Base-by-base conservation (phyloP, 306 rosid genomes). In the Senna siamea region DNA sequence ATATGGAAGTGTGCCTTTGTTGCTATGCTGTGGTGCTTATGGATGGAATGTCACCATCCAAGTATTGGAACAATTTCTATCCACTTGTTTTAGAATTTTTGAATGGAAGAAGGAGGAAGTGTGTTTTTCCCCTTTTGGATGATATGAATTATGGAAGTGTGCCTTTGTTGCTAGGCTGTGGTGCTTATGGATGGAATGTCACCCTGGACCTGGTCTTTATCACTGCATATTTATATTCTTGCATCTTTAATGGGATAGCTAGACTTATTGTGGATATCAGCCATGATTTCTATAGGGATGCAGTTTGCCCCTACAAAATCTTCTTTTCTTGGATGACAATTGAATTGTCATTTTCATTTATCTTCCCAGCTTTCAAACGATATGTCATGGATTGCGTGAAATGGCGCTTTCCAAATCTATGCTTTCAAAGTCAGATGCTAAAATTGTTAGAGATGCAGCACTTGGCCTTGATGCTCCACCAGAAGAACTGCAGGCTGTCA, bases 301-400 rank as follows among this genome's bases (percentile, higher is more conserved):
- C 51, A 34, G 14, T 23, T 58, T 70, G 34, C 22, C 34, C 26
- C 44, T 51, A 3, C 40, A 1, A 66, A 46, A 43, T 58, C 63
- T 58, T 63, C 48, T 47, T 78, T 66, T 52, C 55, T 41, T 68
- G 56, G 78, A 46, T 69, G 65, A 44, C 73, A 17, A 57, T 79
- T 74, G 81, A 55, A 84, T 78, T 52, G 52, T 71, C 51, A 51
- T 56, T 54, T 76, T 47, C 44, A 19, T 80, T 54, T 51, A 66
- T 78, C 17, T 62, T 82, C 70, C 82, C 89, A 94, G 99, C 82
- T 85, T 94, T 85, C 93, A 88, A 85, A 76, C 82, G 63, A 87
- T 92, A 84, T 76, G 93, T 51, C 79, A 88, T 60, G 90, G 83
- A 77, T 76, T 94, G 80, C 89, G 96, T 43, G 82, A 66, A 37